Base-by-base conservation (phyloP, 495 filamentous ascomycete genomes). In the Tuber brumale region DNA sequence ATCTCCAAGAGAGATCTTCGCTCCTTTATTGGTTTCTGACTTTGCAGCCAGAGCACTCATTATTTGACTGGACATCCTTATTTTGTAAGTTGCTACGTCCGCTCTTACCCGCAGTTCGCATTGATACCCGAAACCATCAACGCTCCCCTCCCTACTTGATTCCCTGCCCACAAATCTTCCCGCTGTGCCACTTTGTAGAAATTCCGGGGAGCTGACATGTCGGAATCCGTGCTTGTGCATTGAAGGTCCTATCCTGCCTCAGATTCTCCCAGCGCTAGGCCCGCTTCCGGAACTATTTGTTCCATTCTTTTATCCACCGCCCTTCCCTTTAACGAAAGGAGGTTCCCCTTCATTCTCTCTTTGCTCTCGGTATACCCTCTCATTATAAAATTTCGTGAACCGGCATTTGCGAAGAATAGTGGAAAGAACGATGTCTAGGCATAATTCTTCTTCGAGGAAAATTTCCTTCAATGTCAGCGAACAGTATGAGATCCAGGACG, bases 401-500 rank as follows among this genome's bases (percentile, higher is more conserved):
- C 70, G 75, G 71, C 57, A 66, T 66, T 66, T 66, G 57, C 57
- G 35, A 77, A 43, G 39, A 72, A 42, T 14, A 73, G 76, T 42
- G 45, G 74, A 75, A 42, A 69, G 35, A 79, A 70, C 42, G 71
- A 80, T 80, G 78, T 80, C 78, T 69, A 73, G 78, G n/a, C 78
- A 80, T 27, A 80, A 73, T 71, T 73, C 78, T 73, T 83, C 82
- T 77, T 97, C 95, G 82, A 89, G 96, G 77, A 99, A 98, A 90
- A 99, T 99, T 84, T 97, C 94, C 69, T 99, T 99, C 90, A 99
- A 99, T 82, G 96, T 99, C 69, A 97, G 94, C 80, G 96, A 99
- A 83, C 96, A 99, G 85, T 99, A 99, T 84, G 96, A 98, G 81
- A 98, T 99, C 77, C 94, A 97, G 83, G 96, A 99, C 89, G 96